A percentile compares a stretch with the other conserved stretches of the same genome.
Conservation (phyloP, 169 alveolate genomes). For the Eimeria praecox region DNA sequence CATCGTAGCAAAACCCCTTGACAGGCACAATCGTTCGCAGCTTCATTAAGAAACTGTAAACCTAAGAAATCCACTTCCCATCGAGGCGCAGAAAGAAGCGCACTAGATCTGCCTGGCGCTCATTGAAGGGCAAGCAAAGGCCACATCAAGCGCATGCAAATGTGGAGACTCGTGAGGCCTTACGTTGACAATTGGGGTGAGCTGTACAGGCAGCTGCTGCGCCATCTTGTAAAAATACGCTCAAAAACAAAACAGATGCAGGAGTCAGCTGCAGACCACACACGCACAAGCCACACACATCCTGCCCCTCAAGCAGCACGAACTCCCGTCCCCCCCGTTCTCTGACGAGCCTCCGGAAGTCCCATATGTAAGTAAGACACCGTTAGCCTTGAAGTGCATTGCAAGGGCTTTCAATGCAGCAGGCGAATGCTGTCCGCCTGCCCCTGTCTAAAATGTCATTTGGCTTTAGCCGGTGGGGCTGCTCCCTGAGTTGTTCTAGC, state of each 20-base stretch:
- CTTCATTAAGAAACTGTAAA: not conserved
- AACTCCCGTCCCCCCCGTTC: not conserved
- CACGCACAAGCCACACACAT: not conserved
- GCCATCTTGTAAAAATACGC: constrained; percentile 68
- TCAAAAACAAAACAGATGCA: constrained; percentile 30
- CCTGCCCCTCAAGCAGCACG: not conserved
- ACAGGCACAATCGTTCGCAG: not conserved
- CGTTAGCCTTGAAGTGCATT: not conserved
- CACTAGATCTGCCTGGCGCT: not conserved
- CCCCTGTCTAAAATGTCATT: not conserved
- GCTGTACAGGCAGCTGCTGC: constrained; percentile 83
- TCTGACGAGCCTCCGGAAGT: not conserved
- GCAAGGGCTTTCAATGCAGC: not conserved
- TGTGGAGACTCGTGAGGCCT: not conserved
- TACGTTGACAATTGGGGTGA: constrained; percentile 80
- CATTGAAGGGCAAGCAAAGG: not conserved
- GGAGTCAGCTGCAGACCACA: not conserved
- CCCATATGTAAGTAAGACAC: not conserved
- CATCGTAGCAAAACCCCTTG: not conserved
- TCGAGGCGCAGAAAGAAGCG: not conserved
- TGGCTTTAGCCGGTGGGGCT: not conserved
- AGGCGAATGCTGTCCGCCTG: not conserved
- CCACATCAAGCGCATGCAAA: not conserved
- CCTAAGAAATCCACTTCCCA: not conserved
- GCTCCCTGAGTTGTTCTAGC: not conserved